Conservation (phyloP, 257 asterid genomes). For the Lycium ferocissimum region DNA sequence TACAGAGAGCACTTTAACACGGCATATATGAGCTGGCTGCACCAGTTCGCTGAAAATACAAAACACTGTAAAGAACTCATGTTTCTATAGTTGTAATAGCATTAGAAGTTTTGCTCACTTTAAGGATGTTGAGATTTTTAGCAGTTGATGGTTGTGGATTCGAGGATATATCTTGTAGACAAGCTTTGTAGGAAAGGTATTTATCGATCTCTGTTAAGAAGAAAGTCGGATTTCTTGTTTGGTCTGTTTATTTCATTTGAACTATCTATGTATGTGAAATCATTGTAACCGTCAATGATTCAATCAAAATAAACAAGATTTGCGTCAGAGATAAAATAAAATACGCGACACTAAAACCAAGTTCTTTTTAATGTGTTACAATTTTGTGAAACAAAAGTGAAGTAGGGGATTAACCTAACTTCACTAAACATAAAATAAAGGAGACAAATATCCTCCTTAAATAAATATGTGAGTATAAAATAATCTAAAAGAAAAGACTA, state of each 20-base stretch:
- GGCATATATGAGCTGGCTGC: background rate
- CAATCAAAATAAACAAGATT: background rate
- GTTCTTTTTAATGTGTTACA: too few relatives aligned
- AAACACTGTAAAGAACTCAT: background rate
- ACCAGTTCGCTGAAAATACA: background rate
- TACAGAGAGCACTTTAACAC: background rate
- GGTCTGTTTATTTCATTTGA: too few relatives aligned
- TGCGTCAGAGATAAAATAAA: background rate
- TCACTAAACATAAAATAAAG: too few relatives aligned
- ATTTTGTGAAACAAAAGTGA: too few relatives aligned
- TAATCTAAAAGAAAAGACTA: too few relatives aligned
- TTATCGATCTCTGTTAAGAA: background rate
- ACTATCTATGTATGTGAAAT: background rate
- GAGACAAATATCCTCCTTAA: too few relatives aligned
- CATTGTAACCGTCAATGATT: background rate
- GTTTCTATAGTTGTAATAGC: background rate
- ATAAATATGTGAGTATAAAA: too few relatives aligned
- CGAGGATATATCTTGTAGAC: background rate
- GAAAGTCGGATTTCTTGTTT: background rate
- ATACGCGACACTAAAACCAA: background rate
- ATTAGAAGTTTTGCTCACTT: conserved; percentile 18
- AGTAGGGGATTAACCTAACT: too few relatives aligned
- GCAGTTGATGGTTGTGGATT: background rate
- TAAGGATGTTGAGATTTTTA: conserved; percentile 7
- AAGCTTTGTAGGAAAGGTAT: background rate